phyloP scores from a whole-genome alignment of 2,329 filamentous ascomycete species.

The Tricladium varicosporioides region DNA sequence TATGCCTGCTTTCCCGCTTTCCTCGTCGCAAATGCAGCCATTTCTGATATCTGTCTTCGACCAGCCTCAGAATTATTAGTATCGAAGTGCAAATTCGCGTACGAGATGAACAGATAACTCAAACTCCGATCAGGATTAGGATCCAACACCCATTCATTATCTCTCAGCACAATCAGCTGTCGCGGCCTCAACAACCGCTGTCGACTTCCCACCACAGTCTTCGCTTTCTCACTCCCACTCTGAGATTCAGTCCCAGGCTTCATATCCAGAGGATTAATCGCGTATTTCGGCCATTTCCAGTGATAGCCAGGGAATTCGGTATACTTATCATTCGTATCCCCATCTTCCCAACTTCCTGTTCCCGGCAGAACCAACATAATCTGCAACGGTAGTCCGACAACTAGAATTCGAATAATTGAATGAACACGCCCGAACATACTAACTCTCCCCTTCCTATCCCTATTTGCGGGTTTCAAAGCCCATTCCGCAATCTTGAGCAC shows the following conservation, averaged over 20 bases:
- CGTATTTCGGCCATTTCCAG: constrained; percentile 30
- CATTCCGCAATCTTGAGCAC: constrained; percentile 20
- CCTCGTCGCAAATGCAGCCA: constrained; percentile 3
- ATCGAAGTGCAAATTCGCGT: constrained; percentile 11
- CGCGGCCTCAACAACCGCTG: constrained; percentile 7
- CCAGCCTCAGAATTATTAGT: constrained; percentile 6
- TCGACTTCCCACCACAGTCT: not conserved
- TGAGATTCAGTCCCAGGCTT: constrained; percentile 10
- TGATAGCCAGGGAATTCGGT: constrained; percentile 26
- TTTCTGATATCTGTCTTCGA: constrained; percentile 3
- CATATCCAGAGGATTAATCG: constrained; percentile 27
- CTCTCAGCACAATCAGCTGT: constrained; percentile 6
- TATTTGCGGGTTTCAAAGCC: constrained; percentile 23
- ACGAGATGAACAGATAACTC: constrained; percentile 15
- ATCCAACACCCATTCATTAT: constrained; percentile 8
- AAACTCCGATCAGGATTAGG: constrained; percentile 1
- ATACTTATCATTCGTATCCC: constrained; percentile 19
- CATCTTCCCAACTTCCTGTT: constrained; percentile 20
- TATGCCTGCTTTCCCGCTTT: constrained; percentile 5
- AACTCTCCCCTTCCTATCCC: constrained; percentile 10
- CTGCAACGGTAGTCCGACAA: constrained; percentile 25
- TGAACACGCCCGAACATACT: constrained; percentile 11
- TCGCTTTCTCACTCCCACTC: not conserved
- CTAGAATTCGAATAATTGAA: constrained; percentile 13
- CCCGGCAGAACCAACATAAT: constrained; percentile 20